phyloP scores from a whole-genome alignment of 2,329 filamentous ascomycete species.

The Cryphonectria carpinicola region DNA sequence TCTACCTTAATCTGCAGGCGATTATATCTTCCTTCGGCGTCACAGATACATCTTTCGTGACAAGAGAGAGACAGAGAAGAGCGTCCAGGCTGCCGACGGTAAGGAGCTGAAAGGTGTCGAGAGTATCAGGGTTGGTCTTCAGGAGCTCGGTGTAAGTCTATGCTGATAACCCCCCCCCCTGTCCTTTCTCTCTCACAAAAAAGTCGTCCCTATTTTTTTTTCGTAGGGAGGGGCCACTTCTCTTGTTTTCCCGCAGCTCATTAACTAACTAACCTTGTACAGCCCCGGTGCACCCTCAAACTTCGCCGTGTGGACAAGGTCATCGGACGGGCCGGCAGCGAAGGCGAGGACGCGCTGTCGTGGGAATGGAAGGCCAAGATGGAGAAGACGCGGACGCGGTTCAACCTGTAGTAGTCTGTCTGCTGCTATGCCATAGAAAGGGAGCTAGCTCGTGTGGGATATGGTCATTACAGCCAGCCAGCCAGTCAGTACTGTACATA shows the following conservation, averaged over 20 bases:
- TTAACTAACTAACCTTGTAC: background rate
- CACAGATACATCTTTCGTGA: conserved; percentile 68
- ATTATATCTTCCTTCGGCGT: conserved; percentile 77
- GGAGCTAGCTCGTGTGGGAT: no score
- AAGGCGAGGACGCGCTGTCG: conserved; percentile 76
- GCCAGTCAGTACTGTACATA: background rate
- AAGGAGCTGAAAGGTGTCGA: conserved; percentile 84
- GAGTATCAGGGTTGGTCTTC: conserved; percentile 81
- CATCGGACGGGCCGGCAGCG: conserved; percentile 69
- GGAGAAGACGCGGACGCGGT: conserved; percentile 92
- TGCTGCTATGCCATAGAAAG: background rate
- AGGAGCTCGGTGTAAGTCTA: conserved; percentile 70
- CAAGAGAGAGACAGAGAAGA: conserved; percentile 84
- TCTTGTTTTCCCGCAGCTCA: background rate
- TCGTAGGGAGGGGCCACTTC: background rate
- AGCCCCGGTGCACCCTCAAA: conserved; percentile 67
- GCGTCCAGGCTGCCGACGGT: conserved; percentile 79
- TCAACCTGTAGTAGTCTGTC: conserved; percentile 70
- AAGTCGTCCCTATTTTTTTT: no score
- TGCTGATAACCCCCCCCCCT: background rate
- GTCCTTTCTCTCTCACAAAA: background rate
- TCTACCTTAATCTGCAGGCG: background rate
- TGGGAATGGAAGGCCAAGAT: conserved; percentile 97
- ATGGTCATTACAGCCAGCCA: no score
- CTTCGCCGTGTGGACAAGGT: conserved; percentile 89